Conservation (phyloP, 306 rosid species). For the Mucuna pruriens region DNA sequence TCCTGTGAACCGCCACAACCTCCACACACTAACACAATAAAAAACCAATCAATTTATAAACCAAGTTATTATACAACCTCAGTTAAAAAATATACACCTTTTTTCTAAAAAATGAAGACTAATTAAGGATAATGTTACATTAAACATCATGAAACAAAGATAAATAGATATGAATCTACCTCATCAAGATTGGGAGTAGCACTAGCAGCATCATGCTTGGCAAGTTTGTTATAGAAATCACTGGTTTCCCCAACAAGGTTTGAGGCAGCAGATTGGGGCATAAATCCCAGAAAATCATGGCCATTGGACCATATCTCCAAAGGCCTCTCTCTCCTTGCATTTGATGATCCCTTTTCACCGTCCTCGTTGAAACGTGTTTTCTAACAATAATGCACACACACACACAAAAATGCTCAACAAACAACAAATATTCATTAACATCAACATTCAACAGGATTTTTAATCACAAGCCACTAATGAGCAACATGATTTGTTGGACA, state of each 20-base stretch:
- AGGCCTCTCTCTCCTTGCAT: constrained; percentile 34
- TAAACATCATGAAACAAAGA: constrained; percentile 18
- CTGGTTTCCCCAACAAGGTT: constrained; percentile 18
- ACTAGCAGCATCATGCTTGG: constrained; percentile 3
- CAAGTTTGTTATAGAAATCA: constrained; percentile 36
- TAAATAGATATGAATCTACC: constrained; percentile 32
- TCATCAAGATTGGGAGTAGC: constrained; percentile 38
- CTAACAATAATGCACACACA: constrained; percentile 38
- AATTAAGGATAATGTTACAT: neutral
- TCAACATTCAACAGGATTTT: neutral
- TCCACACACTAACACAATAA: constrained; percentile 57
- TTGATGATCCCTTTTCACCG: constrained; percentile 23
- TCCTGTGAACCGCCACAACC: constrained; percentile 78
- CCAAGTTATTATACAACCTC: neutral
- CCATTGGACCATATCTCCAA: constrained; percentile 38
- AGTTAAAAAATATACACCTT: neutral
- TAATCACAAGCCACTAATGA: neutral
- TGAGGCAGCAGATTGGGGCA: constrained; percentile 34
- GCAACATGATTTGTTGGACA: neutral
- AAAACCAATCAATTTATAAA: constrained; percentile 1
- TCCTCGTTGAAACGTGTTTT: constrained; percentile 55
- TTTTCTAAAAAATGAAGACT: neutral
- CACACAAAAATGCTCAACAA: neutral
- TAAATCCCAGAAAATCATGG: constrained; percentile 47
- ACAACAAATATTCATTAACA: neutral